phyloP scores from a whole-genome alignment of 768 basidiomycete genomes.

The Pisolithus tinctorius region DNA sequence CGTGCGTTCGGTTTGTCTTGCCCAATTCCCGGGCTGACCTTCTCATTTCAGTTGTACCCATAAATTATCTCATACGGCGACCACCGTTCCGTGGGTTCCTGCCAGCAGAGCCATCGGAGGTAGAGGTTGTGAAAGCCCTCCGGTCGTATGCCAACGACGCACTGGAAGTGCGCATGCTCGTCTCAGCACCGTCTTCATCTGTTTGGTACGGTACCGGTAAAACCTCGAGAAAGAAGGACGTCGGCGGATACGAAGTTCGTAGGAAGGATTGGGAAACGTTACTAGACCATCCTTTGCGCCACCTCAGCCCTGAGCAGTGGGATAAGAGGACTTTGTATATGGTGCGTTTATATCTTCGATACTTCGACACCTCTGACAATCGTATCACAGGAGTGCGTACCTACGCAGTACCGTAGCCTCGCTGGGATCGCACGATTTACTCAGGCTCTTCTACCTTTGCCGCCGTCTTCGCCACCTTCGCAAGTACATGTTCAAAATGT shows the following conservation, averaged over 20 bases:
- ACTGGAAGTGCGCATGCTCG: constrained; percentile 58
- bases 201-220: constrained; percentile 30
- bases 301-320: constrained; percentile 46
- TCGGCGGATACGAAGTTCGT: constrained; percentile 62
- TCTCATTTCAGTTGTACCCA: constrained; percentile 45
- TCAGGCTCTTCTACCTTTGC: constrained; percentile 25
- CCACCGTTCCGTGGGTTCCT: constrained; percentile 22
- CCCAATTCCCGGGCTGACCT: constrained; percentile 8
- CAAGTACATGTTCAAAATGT: constrained; percentile 43
- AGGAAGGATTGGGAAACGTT: constrained; percentile 38
- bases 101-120: constrained; percentile 30
- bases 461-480: neutral
- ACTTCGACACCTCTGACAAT: constrained; percentile 1
- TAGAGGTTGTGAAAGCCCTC: constrained; percentile 49
- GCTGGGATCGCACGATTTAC: constrained; percentile 45
- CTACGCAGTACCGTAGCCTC: constrained; percentile 43
- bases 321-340: constrained; percentile 59
- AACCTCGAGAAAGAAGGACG: constrained; percentile 24
- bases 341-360: constrained; percentile 33
- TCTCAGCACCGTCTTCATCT: constrained; percentile 37
- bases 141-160: constrained; percentile 39
- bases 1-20: constrained; percentile 17
- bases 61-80: constrained; percentile 46
- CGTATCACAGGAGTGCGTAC: constrained; percentile 59
- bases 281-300: constrained; percentile 15